Conservation (phyloP, 2,329 filamentous ascomycete genomes). For the Gaeumannomyces tritici region DNA sequence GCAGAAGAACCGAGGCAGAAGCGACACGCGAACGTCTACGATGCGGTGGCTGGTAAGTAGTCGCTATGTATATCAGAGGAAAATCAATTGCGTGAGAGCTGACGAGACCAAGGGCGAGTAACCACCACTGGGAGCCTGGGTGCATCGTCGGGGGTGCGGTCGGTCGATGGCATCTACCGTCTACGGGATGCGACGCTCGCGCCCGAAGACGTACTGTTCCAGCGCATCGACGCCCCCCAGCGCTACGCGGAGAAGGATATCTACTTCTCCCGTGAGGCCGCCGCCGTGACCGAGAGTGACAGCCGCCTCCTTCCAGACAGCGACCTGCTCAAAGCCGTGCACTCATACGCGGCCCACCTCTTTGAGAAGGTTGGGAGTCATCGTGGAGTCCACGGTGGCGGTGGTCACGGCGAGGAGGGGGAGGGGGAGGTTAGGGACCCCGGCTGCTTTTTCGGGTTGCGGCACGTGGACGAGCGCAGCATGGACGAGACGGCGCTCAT, state of each 20-base stretch:
- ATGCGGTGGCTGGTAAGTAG: slow-evolving; percentile 59
- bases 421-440: not conserved
- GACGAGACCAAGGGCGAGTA: slow-evolving; percentile 20
- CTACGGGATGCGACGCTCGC: slow-evolving; percentile 33
- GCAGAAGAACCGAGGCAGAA: slow-evolving; percentile 10
- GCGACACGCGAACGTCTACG: slow-evolving; percentile 51
- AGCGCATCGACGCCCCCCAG: slow-evolving; percentile 50
- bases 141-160: slow-evolving; percentile 1
- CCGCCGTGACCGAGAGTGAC: slow-evolving; percentile 26
- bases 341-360: slow-evolving; percentile 58
- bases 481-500: slow-evolving; percentile 74
- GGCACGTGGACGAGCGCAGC: slow-evolving; percentile 41
- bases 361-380: slow-evolving; percentile 31
- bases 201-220: slow-evolving; percentile 65
- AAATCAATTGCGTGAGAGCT: not conserved
- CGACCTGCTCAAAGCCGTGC: slow-evolving; percentile 59
- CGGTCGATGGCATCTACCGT: slow-evolving; percentile 13
- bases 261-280: slow-evolving; percentile 54
- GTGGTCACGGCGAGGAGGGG: not conserved
- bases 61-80: not conserved
- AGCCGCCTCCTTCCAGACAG: slow-evolving; percentile 51
- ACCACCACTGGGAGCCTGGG: slow-evolving; percentile 19
- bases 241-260: slow-evolving; percentile 63
- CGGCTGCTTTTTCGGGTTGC: slow-evolving; percentile 10
- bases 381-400: not conserved